Base-by-base conservation (phyloP, 768 basidiomycete species). In the Pleurotus citrinopileatus region DNA sequence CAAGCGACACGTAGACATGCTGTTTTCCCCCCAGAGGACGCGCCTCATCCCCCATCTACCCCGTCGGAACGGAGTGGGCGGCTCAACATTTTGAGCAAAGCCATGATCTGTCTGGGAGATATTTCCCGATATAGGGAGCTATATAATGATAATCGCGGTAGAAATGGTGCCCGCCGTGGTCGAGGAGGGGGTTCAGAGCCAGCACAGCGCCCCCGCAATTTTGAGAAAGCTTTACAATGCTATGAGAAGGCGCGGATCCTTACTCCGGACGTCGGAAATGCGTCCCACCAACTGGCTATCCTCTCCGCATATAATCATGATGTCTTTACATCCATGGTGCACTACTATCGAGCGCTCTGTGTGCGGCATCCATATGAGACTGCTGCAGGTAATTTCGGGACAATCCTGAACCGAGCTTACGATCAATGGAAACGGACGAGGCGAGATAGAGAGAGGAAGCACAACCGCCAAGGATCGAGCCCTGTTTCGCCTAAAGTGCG, bases 221-320 rank as follows among this genome's bases (percentile, higher is more conserved):
- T 87, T 64, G 77, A 83, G 42, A 85, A 80, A 62, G 91, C 92
- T 1, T 81, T 82, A 15, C 80, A 82, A 46, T 91, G 86, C 65
- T 99, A 98, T 67, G 85, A 91, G 44, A 88, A 91, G 57, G 95
- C 97, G 2, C 79, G 88, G 36, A 64, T 86, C 26, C 77, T 99
- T 7, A 73, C 90, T 4, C 96, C 97, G 0, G 77, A 87, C 53
- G 91, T 96, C 59, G 97, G 96, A 59, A 95, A 98, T 63, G 83
- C 97, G 0, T 96, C 89, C 17, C 96, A 98, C 66, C 97, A 98
- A 68, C 83, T 98, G 17, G 97, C 96, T 3, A 95, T 98, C 56
- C 80, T 98, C 27, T 82, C 93, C 2, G 84, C 87, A 3, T 95
- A 97, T 67, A 78, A 87, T 60, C 79, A 81, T 57, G 93, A 98